Evolutionary conservation across 352 stramenopile genomes (phyloP), one percentile per base, ranked within the genome.

Genomic region (Lagenidium giganteum): DNA sequence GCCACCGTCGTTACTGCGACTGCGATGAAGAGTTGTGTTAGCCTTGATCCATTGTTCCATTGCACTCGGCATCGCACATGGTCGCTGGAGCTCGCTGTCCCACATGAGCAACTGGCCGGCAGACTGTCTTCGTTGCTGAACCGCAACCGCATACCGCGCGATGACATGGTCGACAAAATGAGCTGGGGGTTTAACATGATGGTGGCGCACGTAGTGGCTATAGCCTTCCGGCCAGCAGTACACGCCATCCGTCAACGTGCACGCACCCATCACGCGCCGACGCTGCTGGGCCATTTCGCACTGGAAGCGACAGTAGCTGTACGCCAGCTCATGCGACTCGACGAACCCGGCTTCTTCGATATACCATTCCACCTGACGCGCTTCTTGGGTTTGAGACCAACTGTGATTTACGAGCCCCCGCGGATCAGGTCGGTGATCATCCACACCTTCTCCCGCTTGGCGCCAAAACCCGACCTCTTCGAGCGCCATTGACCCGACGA

Each of bases 291-390:
- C n/a, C n/a, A n/a, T n/a, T n/a, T n/a, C n/a, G n/a, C n/a, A n/a
- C n/a, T n/a, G n/a, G 49, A 92, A 87, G 12, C 80, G 74, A 42
- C 80, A 92, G 35, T 72, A 86, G 55, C 76, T 89, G 68, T 88
- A 92, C 12, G 69, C 80, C 36, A 89, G 64, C 43, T 92, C 80
- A 26, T 92, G 70, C 37, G 71, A 86, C 46, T 92, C 80, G 9
- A 92, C 63, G 45, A 76, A 81, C 34, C 61, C 71, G 21, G 57
- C 57, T 18, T 42, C 43, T n/a, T 61, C 67, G 20, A 92, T 57
- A 25, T 78, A 92, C 69, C 60, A 73, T 47, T 79, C 49, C 30
- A 92, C 65, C 26, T 40, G 31, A 68, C n/a, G 5, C 60, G 33
- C 17, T 41, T 31, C 20, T 33, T 50, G 33, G 61, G 36, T n/a